Percentiles rank a stretch among this genome's conserved stretches.
Conservation (phyloP, 179 eudicot species). For the Heliamphora pulchella region DNA sequence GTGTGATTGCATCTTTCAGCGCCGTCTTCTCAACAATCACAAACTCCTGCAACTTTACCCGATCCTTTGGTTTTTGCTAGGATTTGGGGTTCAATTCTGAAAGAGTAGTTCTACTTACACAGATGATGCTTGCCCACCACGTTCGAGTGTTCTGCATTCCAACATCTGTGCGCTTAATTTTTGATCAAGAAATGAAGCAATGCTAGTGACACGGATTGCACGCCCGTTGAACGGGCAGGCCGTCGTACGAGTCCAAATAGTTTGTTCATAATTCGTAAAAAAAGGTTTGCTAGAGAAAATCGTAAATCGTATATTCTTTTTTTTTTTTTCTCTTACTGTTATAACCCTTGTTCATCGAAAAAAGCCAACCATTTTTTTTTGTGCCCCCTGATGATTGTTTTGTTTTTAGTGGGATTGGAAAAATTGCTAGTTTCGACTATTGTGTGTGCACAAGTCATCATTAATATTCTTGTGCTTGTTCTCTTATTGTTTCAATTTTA, state of each 20-base stretch:
- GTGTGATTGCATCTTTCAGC: slow-evolving; percentile 19
- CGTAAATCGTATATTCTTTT: background rate
- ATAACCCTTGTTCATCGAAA: background rate
- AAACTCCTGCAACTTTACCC: background rate
- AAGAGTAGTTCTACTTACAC: background rate
- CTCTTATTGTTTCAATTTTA: too few species aligned
- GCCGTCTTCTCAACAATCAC: background rate
- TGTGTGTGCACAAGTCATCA: too few species aligned
- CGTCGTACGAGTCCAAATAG: background rate
- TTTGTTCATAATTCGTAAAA: slow-evolving; percentile 8
- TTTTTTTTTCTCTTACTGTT: too few species aligned
- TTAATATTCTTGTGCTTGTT: too few species aligned
- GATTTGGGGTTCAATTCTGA: background rate
- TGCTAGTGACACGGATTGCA: background rate
- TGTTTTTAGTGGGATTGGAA: too few species aligned
- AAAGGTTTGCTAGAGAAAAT: background rate
- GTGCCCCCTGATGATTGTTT: too few species aligned
- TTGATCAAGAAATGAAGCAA: background rate
- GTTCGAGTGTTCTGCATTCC: too few species aligned
- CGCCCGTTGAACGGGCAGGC: background rate
- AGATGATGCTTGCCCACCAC: background rate
- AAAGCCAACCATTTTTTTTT: too few species aligned
- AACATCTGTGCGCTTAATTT: too few species aligned
- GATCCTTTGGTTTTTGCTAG: background rate
- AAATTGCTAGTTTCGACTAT: too few species aligned